phyloP scores from a whole-genome alignment of 805 yeast species.

The Kazachstania psychrophila region DNA sequence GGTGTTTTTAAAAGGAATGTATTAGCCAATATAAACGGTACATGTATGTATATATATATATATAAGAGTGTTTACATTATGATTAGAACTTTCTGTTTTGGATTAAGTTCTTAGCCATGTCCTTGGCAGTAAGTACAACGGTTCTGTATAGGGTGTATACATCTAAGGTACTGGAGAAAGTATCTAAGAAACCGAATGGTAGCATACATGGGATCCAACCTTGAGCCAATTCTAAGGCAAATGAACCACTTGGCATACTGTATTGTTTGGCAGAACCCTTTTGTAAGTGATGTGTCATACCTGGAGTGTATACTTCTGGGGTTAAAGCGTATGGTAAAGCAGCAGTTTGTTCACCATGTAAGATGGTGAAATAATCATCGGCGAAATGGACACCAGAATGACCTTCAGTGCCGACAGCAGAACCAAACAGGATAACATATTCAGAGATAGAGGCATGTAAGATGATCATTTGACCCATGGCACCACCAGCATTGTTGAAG shows the following conservation, averaged over 20 bases:
- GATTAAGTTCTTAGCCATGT: conserved; percentile 61
- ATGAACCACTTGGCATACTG: conserved; percentile 69
- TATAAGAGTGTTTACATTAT: too few species aligned
- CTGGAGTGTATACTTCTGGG: conserved; percentile 74
- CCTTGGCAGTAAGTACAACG: conserved; percentile 61
- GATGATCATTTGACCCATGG: conserved; percentile 94
- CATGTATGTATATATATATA: too few species aligned
- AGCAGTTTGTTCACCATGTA: conserved; percentile 71
- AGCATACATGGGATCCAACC: conserved; percentile 99
- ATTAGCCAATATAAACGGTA: too few species aligned
- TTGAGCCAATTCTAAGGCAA: conserved; percentile 92
- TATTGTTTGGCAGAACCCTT: conserved; percentile 79
- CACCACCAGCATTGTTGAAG: conserved; percentile 96
- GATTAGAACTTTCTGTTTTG: conserved; percentile 60
- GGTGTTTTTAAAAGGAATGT: too few species aligned
- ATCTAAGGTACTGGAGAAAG: conserved; percentile 74
- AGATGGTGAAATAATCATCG: conserved; percentile 92
- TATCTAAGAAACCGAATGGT: conserved; percentile 87
- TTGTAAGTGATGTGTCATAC: conserved; percentile 71
- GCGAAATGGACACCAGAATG: conserved; percentile 94
- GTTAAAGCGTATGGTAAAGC: conserved; percentile 52
- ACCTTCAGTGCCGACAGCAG: conserved; percentile 92
- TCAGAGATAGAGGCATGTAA: conserved; percentile 91
- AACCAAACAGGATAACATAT: conserved; percentile 86
- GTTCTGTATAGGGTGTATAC: conserved; percentile 59